phyloP scores from a whole-genome alignment of 1,139 yeast genomes.

The Scheffersomyces cryptocercus region DNA sequence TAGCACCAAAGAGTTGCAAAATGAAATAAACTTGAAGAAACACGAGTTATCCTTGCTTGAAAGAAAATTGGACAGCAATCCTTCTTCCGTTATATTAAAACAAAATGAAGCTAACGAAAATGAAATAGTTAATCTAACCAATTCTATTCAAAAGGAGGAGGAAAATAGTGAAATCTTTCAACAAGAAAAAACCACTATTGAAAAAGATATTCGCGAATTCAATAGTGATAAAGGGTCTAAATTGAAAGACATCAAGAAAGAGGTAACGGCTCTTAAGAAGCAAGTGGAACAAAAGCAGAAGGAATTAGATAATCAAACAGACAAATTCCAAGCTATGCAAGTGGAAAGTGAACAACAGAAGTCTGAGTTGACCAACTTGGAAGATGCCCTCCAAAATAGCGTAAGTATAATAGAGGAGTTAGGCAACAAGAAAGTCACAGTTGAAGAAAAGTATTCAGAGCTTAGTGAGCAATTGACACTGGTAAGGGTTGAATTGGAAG shows the following conservation, averaged over 20 bases:
- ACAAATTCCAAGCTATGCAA: constrained; percentile 62
- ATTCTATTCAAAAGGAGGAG: constrained; percentile 38
- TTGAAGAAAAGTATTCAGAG: constrained; percentile 20
- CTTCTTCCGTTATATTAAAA: constrained; percentile 56
- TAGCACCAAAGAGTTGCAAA: constrained; percentile 60
- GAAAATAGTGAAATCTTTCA: constrained; percentile 24
- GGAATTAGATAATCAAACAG: constrained; percentile 48
- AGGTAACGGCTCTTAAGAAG: constrained; percentile 43
- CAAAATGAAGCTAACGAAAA: constrained; percentile 48
- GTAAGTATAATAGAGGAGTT: constrained; percentile 40
- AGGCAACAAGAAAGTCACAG: constrained; percentile 27
- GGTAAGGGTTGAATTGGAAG: constrained; percentile 50
- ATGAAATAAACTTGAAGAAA: constrained; percentile 61
- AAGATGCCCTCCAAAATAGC: constrained; percentile 41
- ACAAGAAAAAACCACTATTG: constrained; percentile 56
- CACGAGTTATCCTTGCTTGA: constrained; percentile 69
- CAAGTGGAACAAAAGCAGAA: constrained; percentile 42
- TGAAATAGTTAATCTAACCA: constrained; percentile 50
- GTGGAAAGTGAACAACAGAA: constrained; percentile 71
- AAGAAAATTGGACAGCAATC: constrained; percentile 60
- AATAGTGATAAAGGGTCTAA: constrained; percentile 78
- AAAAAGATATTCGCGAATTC: constrained; percentile 82
- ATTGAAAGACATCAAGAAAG: constrained; percentile 64
- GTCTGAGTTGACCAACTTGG: constrained; percentile 52
- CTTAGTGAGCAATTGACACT: constrained; percentile 31